Conservation (phyloP, 352 stramenopile species). For the Phytophthora pisi region DNA sequence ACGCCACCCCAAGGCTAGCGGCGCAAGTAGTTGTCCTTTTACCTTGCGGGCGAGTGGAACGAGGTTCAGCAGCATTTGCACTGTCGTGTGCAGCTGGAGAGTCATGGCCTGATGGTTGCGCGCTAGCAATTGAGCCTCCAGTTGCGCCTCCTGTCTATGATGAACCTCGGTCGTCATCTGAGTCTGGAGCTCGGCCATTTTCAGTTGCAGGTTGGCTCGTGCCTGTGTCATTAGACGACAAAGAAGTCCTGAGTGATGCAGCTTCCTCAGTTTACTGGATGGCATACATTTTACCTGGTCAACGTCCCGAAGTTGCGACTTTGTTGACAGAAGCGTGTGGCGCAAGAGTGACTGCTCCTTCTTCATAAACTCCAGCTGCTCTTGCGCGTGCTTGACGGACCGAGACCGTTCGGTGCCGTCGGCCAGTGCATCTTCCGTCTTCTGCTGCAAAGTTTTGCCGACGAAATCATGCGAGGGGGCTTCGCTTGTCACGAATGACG, state of each 20-base stretch:
- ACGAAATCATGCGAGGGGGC: conserved; percentile 26
- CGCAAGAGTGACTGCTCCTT: conserved; percentile 61
- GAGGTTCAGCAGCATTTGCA: conserved; percentile 77
- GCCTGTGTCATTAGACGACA: conserved; percentile 9
- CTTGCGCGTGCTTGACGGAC: conserved; percentile 53
- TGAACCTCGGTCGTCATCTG: conserved; percentile 44
- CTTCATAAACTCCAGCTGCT: conserved; percentile 69
- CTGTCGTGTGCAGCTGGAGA: conserved; percentile 70
- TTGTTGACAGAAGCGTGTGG: conserved; percentile 50
- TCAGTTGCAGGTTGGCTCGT: conserved; percentile 28
- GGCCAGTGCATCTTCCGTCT: conserved; percentile 35
- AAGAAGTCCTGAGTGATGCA: not conserved
- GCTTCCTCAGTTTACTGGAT: not conserved
- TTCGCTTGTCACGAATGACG: conserved; percentile 14
- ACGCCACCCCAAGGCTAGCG: not conserved
- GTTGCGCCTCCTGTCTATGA: conserved; percentile 64
- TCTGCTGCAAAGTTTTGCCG: conserved; percentile 29
- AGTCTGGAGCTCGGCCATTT: conserved; percentile 37
- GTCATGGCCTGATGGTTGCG: conserved; percentile 78
- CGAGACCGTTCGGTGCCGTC: conserved; percentile 39
- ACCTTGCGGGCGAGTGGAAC: conserved; percentile 68
- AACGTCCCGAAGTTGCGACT: conserved; percentile 50
- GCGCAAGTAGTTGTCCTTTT: not conserved
- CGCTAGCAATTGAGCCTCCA: conserved; percentile 58
- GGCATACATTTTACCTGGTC: conserved; percentile 37